These are phyloP conservation scores for Niebla homalea DNA, from an alignment of 495 filamentous ascomycete genomes.

Conservation along the genomic window DNA sequence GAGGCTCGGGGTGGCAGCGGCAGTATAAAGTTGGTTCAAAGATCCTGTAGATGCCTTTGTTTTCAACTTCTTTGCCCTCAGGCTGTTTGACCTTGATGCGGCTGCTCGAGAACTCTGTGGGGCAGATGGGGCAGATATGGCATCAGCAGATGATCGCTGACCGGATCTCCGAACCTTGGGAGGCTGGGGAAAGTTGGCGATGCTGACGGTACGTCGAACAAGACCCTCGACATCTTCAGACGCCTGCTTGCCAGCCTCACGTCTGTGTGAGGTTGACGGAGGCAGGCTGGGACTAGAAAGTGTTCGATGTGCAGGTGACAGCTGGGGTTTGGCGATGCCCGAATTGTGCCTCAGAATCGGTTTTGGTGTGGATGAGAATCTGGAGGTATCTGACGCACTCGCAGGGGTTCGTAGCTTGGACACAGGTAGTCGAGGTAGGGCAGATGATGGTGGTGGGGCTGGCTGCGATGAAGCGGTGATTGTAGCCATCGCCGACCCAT, in stretches of 20 bases:
- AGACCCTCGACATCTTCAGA: conserved; percentile 46
- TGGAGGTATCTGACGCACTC: conserved; percentile 31
- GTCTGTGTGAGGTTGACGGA: conserved; percentile 27
- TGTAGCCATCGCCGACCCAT: background rate
- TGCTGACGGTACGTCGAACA: conserved; percentile 77
- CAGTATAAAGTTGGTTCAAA: conserved; percentile 30
- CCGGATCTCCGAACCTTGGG: conserved; percentile 41
- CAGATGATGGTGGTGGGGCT: conserved; percentile 47
- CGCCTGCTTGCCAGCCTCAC: conserved; percentile 25
- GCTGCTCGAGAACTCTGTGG: conserved; percentile 46
- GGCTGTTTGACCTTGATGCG: conserved; percentile 36
- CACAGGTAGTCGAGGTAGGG: conserved; percentile 56
- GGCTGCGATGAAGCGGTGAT: conserved; percentile 18
- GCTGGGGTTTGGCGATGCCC: conserved; percentile 35
- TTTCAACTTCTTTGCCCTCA: conserved; percentile 19
- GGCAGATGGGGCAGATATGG: conserved; percentile 25
- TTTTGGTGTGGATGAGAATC: conserved; percentile 33
- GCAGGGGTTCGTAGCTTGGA: conserved; percentile 55
- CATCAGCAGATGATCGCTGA: conserved; percentile 14
- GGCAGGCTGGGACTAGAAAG: conserved; percentile 29
- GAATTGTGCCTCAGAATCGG: conserved; percentile 51
- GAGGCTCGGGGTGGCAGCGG: conserved; percentile 54
- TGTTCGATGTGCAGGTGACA: conserved; percentile 37
- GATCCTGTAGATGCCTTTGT: conserved; percentile 20
- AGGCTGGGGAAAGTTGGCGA: conserved; percentile 84